Evolutionary conservation across 805 yeast genomes (phyloP), one percentile per base, ranked within the genome.

Genomic region (Yarrowia sp.): DNA sequence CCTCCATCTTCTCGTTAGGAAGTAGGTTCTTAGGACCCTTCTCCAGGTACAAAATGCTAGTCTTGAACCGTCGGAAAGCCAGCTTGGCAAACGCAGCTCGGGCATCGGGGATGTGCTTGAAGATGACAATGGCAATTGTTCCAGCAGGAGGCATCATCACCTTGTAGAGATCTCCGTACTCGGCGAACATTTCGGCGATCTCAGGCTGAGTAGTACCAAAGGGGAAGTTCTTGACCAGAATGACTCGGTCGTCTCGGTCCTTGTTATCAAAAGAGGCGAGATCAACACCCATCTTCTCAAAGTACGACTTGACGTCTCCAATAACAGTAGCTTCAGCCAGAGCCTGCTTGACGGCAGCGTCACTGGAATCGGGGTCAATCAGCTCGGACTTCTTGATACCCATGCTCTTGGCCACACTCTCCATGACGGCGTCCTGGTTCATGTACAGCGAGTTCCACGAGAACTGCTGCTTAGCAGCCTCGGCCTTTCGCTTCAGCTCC

Each of bases 251-350:
- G 73, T 92, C 96, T 70, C 90, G 84, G 74, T 89, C 93, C 69
- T 83, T 83, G 9, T 77, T 73, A 60, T 79, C 79, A 75, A 95
- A 94, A 42, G 86, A 83, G 2, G 88, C 82, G 69, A 95, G 80
- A 79, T 94, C 97, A 50, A 95, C 91, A 42, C 97, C 96, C 75
- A 88, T 88, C 30, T 81, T 78, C 76, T 92, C 97, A 77, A 95
- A 95, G 78, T 87, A 95, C 72, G 86, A 86, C 74, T 97, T 85
- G 13, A 95, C 97, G 77, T 89, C 95, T 53, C 93, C 95, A 74
- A 95, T 88, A 17, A 93, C 97, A 74, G 92, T 95, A 2, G 98
- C 96, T 79, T 95, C 99, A 0, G 99, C 98, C 70, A 95, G 83
- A 0, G 99, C 98, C 78, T 93, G 98, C 76, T 93, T 91, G 14